These are phyloP conservation scores for Pythium monospermum DNA, from an alignment of 352 stramenopile species.

Conservation along the genomic window DNA sequence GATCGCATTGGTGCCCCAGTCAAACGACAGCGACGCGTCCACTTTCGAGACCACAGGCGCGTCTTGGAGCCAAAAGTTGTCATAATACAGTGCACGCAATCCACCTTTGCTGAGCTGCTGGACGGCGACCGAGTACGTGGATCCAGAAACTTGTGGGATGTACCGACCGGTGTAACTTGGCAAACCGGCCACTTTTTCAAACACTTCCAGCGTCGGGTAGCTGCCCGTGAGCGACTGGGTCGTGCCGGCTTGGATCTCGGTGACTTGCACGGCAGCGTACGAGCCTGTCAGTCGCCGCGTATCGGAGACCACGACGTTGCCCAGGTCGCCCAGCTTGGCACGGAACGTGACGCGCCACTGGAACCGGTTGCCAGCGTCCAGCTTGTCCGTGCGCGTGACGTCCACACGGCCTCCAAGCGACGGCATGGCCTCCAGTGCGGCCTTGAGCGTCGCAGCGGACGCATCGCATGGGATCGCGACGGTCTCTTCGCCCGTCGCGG, in stretches of 20 bases:
- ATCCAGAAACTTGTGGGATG: slow-evolving; percentile 47
- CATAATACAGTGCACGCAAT: slow-evolving; percentile 90
- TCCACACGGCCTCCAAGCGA: slow-evolving; percentile 86
- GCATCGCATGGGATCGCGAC: slow-evolving; percentile 83
- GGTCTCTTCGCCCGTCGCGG: slow-evolving; percentile 50
- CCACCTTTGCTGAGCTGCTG: slow-evolving; percentile 89
- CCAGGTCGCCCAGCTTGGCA: slow-evolving; percentile 75
- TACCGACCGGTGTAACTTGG: slow-evolving; percentile 93
- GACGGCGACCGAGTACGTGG: slow-evolving; percentile 88
- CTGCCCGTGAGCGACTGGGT: slow-evolving; percentile 75
- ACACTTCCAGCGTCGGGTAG: slow-evolving; percentile 55
- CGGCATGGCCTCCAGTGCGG: slow-evolving; percentile 82
- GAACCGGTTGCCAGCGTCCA: slow-evolving; percentile 82
- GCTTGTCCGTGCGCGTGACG: slow-evolving; percentile 65
- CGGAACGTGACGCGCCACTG: slow-evolving; percentile 94
- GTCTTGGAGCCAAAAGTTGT: slow-evolving; percentile 96
- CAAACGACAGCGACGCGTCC: slow-evolving; percentile 82
- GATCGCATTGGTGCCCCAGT: slow-evolving; percentile 89
- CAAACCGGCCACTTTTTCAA: slow-evolving; percentile 90
- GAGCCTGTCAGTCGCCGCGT: slow-evolving; percentile 50
- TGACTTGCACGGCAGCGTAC: slow-evolving; percentile 41
- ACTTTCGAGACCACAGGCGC: slow-evolving; percentile 82
- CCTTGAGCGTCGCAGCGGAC: slow-evolving; percentile 78
- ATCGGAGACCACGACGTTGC: slow-evolving; percentile 36
- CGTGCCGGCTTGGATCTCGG: slow-evolving; percentile 61